Percentiles rank a stretch among this genome's conserved stretches.
phyloP scores from a whole-genome alignment of 148 eudicot genomes.

The Selenicereus undatus region DNA sequence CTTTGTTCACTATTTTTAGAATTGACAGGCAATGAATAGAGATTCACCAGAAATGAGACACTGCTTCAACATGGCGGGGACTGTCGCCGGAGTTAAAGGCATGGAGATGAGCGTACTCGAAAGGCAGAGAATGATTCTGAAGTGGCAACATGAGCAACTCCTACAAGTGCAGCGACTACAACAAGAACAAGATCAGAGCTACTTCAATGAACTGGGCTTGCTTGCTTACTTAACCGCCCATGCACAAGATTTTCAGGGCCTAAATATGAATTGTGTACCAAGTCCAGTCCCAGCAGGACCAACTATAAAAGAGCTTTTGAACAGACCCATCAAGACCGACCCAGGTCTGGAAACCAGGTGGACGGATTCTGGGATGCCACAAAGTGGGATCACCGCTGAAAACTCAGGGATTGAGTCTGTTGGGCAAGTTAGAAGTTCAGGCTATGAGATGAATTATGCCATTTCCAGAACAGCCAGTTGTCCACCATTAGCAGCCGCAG shows the following conservation, averaged over 20 bases:
- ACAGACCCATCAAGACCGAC: conserved; percentile 51
- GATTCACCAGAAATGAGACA: conserved; percentile 44
- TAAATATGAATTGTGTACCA: conserved; percentile 10
- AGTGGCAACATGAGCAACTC: conserved; percentile 57
- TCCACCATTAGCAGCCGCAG: conserved; percentile 42
- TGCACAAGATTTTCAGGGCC: conserved; percentile 27
- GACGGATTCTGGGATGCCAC: conserved; percentile 36
- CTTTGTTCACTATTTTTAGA: conserved; percentile 7
- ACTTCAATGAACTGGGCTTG: conserved; percentile 32
- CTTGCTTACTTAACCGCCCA: conserved; percentile 25
- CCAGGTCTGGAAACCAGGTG: conserved; percentile 56
- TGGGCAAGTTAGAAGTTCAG: conserved; percentile 27
- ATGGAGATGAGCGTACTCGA: conserved; percentile 62
- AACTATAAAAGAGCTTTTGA: conserved; percentile 27
- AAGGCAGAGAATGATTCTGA: conserved; percentile 48
- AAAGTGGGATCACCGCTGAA: conserved; percentile 25
- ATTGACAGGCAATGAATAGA: conserved; percentile 34
- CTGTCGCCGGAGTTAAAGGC: conserved; percentile 28
- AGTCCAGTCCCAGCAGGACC: conserved; percentile 14
- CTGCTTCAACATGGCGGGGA: conserved; percentile 28
- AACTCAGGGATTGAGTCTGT: conserved; percentile 27
- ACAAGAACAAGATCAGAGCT: conserved; percentile 34
- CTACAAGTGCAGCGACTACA: conserved; percentile 23
- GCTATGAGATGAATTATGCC: conserved; percentile 36
- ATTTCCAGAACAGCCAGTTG: conserved; percentile 49